Evolutionary conservation across 345 rosid species (phyloP), one percentile per base, ranked within the genome.

Genomic region (Clarkia xantiana): DNA sequence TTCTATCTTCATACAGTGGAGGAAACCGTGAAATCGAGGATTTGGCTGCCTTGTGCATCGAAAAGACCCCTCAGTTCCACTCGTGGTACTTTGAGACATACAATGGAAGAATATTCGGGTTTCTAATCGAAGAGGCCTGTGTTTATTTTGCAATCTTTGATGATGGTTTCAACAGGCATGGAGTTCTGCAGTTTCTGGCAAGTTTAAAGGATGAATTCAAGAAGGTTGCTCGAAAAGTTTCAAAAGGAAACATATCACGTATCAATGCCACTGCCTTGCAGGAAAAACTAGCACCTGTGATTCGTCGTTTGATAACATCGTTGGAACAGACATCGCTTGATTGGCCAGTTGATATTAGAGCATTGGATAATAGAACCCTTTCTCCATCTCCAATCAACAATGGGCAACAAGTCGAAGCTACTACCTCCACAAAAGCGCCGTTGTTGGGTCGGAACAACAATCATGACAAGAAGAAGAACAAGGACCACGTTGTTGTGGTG

Each of bases 81-180:
- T 72, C 51, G 60, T 81, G 91, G 91, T 87, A 87, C 62, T 79
- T 77, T 42, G 97, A 84, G 74, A 79, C 97, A 0, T 16, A 68
- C 0, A 59, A 73, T 42, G 73, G 66, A 63, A 77, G 42, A 55
- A 81, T 78, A 17, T 81, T 71, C 17, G 89, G 91, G 3, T 84
- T 81, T 57, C 49, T 88, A 49, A 60, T 79, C 0, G 88, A 81
- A 58, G 88, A 81, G 49, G 82, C 80, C 62, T 74, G 57, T 66
- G 71, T 78, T 43, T 81, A 74, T 69, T 81, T 88, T 42, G 55
- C 81, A 10, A 76, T 88, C 56, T 86, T 74, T 48, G 82, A 76
- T 43, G 72, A 81, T 55, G 76, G 73, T 36, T 67, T 79, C 23
- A 71, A 78, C 49, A 82, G 61, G 39, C 56, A 23, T 3, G 68